Conservation (phyloP, 495 filamentous ascomycete genomes). For the Tuber microsphaerosporum region DNA sequence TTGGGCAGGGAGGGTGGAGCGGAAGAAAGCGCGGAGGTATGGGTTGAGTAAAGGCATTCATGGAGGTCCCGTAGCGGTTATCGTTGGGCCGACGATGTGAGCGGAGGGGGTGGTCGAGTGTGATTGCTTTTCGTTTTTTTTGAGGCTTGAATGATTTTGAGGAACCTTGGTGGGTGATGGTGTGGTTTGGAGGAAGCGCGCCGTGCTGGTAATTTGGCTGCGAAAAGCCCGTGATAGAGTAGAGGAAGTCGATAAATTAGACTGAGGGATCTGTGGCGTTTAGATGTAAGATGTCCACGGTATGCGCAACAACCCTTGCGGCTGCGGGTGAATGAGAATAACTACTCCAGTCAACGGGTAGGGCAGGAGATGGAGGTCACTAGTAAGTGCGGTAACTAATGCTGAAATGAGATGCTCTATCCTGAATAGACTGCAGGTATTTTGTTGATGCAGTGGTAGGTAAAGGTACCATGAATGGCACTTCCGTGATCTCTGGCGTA, state of each 20-base stretch:
- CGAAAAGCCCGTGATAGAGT: background rate
- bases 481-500: background rate
- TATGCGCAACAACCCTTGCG: background rate
- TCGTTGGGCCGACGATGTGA: conserved; percentile 5
- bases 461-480: background rate
- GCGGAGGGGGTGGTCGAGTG: conserved; percentile 3
- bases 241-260: background rate
- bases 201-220: background rate
- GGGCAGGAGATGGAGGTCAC: background rate
- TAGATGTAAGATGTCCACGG: background rate
- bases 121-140: conserved; percentile 7
- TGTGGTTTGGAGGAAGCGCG: background rate
- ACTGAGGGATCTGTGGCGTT: background rate
- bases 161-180: background rate
- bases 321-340: background rate
- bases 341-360: background rate
- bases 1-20: conserved; percentile 84
- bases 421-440: background rate
- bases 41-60: conserved; percentile 99
- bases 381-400: background rate
- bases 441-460: background rate
- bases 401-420: background rate
- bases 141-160: conserved; percentile 3
- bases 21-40: conserved; percentile 96
- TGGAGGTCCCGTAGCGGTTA: conserved; percentile 33